Base-by-base conservation (phyloP, 768 basidiomycete genomes). In the Crucibulum laeve region DNA sequence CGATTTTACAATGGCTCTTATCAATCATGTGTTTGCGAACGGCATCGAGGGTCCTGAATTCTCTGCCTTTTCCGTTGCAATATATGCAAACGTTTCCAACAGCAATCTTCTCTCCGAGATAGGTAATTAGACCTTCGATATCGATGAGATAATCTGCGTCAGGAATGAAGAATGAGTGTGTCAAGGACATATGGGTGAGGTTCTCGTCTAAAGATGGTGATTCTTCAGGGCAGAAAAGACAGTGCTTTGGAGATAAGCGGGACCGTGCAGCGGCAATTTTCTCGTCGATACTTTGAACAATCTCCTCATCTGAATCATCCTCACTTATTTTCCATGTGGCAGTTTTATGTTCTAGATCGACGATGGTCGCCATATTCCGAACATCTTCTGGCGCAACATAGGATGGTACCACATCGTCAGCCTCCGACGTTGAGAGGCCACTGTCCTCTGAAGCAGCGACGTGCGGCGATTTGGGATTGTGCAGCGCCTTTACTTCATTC, bases 1-100 rank as follows among this genome's bases (percentile, higher is more conserved):
- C 87, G 50, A 99, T 81, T 67, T 96, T 97, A 76, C 94, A 97
- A 57, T 99, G 96, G 45, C 79, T 76, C 68, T 98, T 98, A 71
- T 94, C 94, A 30, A 80, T 48, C 96, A 99, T 99, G 60, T 99
- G 96, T 56, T 89, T 90, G 52, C 93, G 73, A 4, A 91, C 93
- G 0, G 94, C 95, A 3, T 91, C 86, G 42, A 94, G 57, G 13
- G 80, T 84, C 45, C 82, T 78, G 63, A 92, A 92, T 55, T 91
- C 92, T 47, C 82, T 69, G 33, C 91, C 80, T 48, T 76, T 82
- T 25, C 82, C 85, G 55, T 87, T 88, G 66, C 96, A 99, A 64
- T 74, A 91, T 21, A 98, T 77, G 70, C 96, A 99, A 5, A 91
- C 73, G 66, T 96, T 94, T 11, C 84, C 89, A n/a, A 95, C 80